Evolutionary conservation across 1,284 basidiomycete genomes (phyloP).

Genomic region (Cryptococcus jaspeensis): DNA sequence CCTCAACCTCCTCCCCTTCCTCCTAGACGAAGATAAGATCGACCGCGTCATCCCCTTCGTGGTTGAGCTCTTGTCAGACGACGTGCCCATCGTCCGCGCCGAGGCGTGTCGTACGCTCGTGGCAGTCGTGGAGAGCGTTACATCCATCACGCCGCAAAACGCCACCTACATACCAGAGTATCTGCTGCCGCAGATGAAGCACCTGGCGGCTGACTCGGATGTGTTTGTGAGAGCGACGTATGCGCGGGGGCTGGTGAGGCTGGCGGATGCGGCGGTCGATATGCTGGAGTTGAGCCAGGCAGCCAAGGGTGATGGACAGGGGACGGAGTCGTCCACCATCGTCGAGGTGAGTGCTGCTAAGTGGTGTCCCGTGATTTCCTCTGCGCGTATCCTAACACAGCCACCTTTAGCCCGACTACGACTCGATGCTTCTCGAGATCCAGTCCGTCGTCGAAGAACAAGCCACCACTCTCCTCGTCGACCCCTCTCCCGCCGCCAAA

Average conservation of each 20-base stretch:
- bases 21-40: slow-evolving; percentile 92
- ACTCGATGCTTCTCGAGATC: slow-evolving; percentile 77
- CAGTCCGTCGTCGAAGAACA: slow-evolving; percentile 85
- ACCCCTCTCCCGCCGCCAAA: slow-evolving; percentile 57
- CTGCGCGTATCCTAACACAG: slow-evolving; percentile 38
- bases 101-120: slow-evolving; percentile 77
- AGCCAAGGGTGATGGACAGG: slow-evolving; percentile 64
- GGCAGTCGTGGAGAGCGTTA: slow-evolving; percentile 79
- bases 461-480: slow-evolving; percentile 66
- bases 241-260: slow-evolving; percentile 77
- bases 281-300: slow-evolving; percentile 87
- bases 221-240: slow-evolving; percentile 85
- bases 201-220: slow-evolving; percentile 78
- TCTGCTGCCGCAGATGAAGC: slow-evolving; percentile 83
- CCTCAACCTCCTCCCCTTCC: slow-evolving; percentile 73
- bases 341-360: slow-evolving; percentile 24
- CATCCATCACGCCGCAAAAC: slow-evolving; percentile 86
- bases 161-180: slow-evolving; percentile 85
- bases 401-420: slow-evolving; percentile 68
- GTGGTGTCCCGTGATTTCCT: not conserved
- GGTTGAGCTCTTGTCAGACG: slow-evolving; percentile 83
- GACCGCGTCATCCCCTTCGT: slow-evolving; percentile 92
- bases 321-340: slow-evolving; percentile 56
- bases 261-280: slow-evolving; percentile 74
- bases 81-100: slow-evolving; percentile 73